Conservation (phyloP, 306 rosid genomes). For the Cicer arietinum region DNA sequence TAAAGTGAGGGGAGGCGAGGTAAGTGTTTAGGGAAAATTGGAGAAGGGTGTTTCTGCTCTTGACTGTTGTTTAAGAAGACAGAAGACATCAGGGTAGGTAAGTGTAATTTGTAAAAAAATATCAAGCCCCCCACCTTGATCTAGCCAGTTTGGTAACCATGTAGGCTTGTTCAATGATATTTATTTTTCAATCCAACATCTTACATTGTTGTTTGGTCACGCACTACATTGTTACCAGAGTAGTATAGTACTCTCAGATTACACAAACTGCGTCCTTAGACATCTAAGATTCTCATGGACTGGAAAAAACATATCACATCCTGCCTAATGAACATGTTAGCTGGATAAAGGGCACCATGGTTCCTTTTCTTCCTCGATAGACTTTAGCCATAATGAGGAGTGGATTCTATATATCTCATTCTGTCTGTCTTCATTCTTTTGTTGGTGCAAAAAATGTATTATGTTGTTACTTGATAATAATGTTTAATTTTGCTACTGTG, state of each 20-base stretch:
- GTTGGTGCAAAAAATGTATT: slow-evolving; percentile 2
- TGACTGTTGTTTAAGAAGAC: background rate
- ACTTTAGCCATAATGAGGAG: background rate
- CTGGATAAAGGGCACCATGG: slow-evolving; percentile 3
- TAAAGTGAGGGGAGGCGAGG: background rate
- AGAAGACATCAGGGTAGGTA: background rate
- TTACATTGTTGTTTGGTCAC: slow-evolving; percentile 7
- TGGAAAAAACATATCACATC: background rate
- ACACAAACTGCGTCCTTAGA: background rate
- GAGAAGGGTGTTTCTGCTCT: background rate
- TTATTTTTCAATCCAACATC: background rate
- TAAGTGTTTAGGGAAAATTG: background rate
- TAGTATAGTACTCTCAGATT: background rate
- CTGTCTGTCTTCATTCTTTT: background rate
- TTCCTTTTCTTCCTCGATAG: background rate
- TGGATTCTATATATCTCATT: slow-evolving; percentile 12
- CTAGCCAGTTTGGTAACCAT: slow-evolving; percentile 7
- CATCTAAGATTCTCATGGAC: slow-evolving; percentile 8
- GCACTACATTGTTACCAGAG: background rate
- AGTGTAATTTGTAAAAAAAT: background rate
- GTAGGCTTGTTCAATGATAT: background rate
- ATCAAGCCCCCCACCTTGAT: background rate
- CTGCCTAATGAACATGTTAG: background rate
- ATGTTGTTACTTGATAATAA: slow-evolving; percentile 1
- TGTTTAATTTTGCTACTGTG: slow-evolving; percentile 12